Conservation (phyloP, 139 green algal species). For the Zygnema cylindricum region DNA sequence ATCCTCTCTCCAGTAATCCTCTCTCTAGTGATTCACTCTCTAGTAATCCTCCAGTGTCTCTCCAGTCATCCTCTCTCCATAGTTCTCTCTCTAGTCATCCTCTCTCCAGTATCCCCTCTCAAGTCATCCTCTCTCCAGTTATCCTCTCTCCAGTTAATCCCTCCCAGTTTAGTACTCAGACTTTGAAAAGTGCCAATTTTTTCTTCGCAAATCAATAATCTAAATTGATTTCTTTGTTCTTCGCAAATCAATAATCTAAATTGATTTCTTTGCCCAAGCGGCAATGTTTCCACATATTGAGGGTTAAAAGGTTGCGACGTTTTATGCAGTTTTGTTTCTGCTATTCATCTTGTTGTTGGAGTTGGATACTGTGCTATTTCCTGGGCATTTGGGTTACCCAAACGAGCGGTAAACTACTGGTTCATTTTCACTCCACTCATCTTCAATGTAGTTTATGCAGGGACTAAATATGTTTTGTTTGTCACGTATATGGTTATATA, state of each 20-base stretch:
- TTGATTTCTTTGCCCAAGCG: not conserved
- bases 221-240: too few relatives aligned
- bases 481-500: too few relatives aligned
- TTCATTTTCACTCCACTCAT: too few relatives aligned
- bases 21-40: too few relatives aligned
- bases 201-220: constrained; percentile 3
- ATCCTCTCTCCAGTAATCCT: too few relatives aligned
- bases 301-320: constrained; percentile 2
- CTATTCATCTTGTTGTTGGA: constrained; percentile 63
- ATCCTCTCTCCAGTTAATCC: too few relatives aligned
- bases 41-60: not conserved
- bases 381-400: constrained; percentile 56
- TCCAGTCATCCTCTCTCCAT: not conserved
- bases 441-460: too few relatives aligned
- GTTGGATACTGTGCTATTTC: constrained; percentile 64
- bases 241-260: constrained; percentile 4
- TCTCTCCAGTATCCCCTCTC: not conserved
- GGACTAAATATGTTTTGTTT: too few relatives aligned
- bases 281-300: not conserved
- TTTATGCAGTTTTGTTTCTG: constrained; percentile 63
- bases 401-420: constrained; percentile 62
- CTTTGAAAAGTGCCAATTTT: too few relatives aligned
- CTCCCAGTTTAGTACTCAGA: too few relatives aligned
- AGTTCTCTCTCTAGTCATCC: not conserved
- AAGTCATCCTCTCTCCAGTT: too few relatives aligned